phyloP scores from a whole-genome alignment of 345 rosid species.

The Gossypium ekmanianum region DNA sequence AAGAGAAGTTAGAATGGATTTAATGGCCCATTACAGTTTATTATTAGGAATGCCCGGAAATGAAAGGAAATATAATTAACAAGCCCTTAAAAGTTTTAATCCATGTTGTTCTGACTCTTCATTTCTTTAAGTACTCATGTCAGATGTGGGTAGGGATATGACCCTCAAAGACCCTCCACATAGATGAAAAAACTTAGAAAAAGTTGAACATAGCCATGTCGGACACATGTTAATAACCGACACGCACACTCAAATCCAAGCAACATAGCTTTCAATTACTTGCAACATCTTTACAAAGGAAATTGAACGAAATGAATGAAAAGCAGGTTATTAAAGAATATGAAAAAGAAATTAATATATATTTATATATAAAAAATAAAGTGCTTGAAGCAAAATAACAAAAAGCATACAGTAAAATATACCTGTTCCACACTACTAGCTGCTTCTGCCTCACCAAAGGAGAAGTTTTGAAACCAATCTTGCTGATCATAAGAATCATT shows the following conservation, averaged over 20 bases:
- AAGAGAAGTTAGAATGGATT: background rate
- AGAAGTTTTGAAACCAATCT: constrained; percentile 33
- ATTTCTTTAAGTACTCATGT: no score
- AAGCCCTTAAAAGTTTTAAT: background rate
- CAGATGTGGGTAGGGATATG: no score
- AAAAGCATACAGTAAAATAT: constrained; percentile 24
- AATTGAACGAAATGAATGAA: background rate
- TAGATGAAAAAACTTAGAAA: background rate
- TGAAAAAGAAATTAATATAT: no score
- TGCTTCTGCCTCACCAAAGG: constrained; percentile 29
- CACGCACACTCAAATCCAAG: background rate
- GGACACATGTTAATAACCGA: background rate
- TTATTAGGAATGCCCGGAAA: background rate
- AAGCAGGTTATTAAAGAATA: background rate
- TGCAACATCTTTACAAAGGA: constrained; percentile 8
- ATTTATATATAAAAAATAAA: background rate
- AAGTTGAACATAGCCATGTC: background rate
- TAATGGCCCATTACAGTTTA: background rate
- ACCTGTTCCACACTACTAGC: constrained; percentile 74
- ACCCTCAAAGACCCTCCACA: no score
- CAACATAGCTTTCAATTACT: background rate
- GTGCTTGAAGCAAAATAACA: background rate
- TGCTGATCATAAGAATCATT: constrained; percentile 28
- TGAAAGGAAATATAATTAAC: constrained; percentile 1
- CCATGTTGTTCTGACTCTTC: no score